Percentiles rank a stretch among this genome's conserved stretches.
These are phyloP conservation scores for Trametes cinnabarina DNA, from an alignment of 768 basidiomycete genomes.

Conservation along the genomic window DNA sequence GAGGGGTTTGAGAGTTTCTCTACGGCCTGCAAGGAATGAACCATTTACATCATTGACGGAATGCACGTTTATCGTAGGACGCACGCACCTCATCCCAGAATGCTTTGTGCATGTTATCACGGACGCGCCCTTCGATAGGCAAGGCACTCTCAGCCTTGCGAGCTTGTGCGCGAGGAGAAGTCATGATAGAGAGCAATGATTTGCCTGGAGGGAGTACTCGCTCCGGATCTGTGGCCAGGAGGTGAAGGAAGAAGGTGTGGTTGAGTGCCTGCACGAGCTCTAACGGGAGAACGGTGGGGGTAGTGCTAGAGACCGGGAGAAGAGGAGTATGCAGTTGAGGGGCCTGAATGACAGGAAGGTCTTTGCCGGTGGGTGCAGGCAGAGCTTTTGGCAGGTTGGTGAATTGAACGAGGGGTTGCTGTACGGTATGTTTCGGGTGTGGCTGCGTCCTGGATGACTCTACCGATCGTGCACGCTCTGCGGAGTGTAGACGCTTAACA, in stretches of 20 bases:
- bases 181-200: conserved; percentile 65
- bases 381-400: background rate
- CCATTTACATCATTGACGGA: too few species aligned
- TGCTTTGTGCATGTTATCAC: conserved; percentile 51
- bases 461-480: background rate
- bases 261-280: conserved; percentile 59
- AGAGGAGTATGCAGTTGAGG: conserved; percentile 15
- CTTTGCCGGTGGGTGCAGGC: background rate
- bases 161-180: conserved; percentile 24
- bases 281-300: conserved; percentile 40
- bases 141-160: conserved; percentile 17
- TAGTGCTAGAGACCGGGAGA: conserved; percentile 21
- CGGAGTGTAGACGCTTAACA: background rate
- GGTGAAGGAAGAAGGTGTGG: conserved; percentile 62
- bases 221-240: conserved; percentile 61
- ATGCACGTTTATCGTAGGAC: too few species aligned
- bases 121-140: conserved; percentile 47
- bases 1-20: conserved; percentile 54
- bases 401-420: background rate
- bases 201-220: conserved; percentile 70
- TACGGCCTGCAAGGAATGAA: conserved; percentile 45
- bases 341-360: conserved; percentile 10
- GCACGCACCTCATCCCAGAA: conserved; percentile 72
- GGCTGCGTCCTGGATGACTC: background rate
- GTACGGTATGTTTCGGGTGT: background rate